A percentile compares a stretch with the other conserved stretches of the same genome.
Conservation (phyloP, 139 green algal genomes). For the Deuterostichococcus epilithicus region DNA sequence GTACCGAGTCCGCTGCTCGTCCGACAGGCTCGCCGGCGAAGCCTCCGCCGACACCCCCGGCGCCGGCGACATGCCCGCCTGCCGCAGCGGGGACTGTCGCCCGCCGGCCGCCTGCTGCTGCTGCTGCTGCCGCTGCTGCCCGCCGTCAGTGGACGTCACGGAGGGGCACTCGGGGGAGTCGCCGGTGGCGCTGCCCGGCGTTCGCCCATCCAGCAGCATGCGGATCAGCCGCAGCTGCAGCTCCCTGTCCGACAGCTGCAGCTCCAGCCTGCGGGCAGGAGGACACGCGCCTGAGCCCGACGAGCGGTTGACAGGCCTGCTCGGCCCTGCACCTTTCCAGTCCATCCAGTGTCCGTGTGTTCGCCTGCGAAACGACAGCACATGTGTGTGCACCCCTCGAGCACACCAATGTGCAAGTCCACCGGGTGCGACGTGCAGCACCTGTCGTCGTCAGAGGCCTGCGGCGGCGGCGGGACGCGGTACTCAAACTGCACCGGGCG, state of each 20-base stretch:
- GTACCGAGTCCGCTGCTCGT: background rate
- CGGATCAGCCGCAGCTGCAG: conserved; percentile 7
- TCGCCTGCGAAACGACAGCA: background rate
- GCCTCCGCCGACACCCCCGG: background rate
- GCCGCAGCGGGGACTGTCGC: background rate
- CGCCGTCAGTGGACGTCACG: too few species aligned
- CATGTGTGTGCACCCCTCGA: too few species aligned
- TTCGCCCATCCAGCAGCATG: conserved; percentile 10
- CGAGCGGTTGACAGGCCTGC: too few species aligned
- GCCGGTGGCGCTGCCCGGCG: too few species aligned
- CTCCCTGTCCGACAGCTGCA: conserved; percentile 2
- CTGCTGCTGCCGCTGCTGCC: background rate
- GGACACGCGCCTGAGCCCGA: background rate
- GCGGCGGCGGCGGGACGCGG: background rate
- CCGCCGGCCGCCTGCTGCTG: background rate
- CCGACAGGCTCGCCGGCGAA: background rate
- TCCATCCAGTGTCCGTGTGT: background rate
- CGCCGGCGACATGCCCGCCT: too few species aligned
- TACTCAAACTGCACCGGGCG: conserved; percentile 1
- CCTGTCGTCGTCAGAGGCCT: background rate
- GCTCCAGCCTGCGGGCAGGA: background rate
- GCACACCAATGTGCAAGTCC: background rate
- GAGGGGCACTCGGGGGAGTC: too few species aligned
- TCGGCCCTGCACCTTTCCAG: too few species aligned
- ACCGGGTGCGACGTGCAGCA: background rate